These are phyloP conservation scores for Fusarium albosuccineum DNA, from an alignment of 2,329 filamentous ascomycete species.

Conservation along the genomic window DNA sequence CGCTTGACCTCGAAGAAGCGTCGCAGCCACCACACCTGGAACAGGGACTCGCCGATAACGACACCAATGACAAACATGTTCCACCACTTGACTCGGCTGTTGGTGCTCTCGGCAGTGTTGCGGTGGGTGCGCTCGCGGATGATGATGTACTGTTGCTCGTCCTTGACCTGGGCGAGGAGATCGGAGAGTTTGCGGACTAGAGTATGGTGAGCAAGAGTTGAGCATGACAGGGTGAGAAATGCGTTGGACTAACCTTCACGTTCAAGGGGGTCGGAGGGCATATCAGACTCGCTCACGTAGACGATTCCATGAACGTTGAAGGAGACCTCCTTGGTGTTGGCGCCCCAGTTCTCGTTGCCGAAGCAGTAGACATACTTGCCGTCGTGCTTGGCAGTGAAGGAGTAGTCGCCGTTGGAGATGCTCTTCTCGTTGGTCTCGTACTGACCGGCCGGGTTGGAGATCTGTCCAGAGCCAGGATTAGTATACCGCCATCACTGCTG, in stretches of 20 bases:
- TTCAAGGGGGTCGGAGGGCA: conserved; percentile 88
- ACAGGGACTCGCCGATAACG: conserved; percentile 90
- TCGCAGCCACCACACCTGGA: conserved; percentile 99
- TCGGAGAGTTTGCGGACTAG: conserved; percentile 86
- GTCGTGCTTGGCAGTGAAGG: conserved; percentile 86
- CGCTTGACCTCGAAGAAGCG: conserved; percentile 93
- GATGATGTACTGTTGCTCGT: conserved; percentile 98
- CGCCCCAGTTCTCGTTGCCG: conserved; percentile 98
- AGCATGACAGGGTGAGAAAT: neutral
- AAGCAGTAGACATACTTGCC: conserved; percentile 98
- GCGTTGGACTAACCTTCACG: conserved; percentile 75
- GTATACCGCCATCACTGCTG: conserved; percentile 14
- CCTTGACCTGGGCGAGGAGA: conserved; percentile 90
- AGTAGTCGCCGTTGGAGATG: conserved; percentile 91
- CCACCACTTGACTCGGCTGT: conserved; percentile 99
- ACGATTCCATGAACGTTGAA: conserved; percentile 99
- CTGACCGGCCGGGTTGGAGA: conserved; percentile 81
- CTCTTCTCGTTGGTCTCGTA: conserved; percentile 85
- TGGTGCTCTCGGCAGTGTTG: conserved; percentile 99
- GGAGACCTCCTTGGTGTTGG: conserved; percentile 95
- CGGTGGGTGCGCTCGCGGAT: conserved; percentile 95
- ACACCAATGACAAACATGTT: conserved; percentile 95
- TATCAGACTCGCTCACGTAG: conserved; percentile 91
- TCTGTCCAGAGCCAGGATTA: conserved; percentile 59
- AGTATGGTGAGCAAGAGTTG: conserved; percentile 23